Conservation (phyloP, 1,284 basidiomycete genomes). For the Moniliophthora roreri region DNA sequence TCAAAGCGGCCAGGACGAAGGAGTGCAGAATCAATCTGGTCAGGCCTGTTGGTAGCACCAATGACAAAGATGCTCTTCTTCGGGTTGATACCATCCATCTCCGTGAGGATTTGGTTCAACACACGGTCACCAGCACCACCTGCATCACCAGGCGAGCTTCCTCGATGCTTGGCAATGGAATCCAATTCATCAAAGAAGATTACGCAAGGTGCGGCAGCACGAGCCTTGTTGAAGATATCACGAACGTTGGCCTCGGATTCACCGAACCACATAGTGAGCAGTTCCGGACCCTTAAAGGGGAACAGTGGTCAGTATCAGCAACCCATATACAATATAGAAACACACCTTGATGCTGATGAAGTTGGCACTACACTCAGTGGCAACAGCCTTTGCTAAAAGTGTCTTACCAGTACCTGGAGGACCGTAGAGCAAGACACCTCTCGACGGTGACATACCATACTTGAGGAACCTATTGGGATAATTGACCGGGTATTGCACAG, state of each 20-base stretch:
- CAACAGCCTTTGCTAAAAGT: slow-evolving; percentile 94
- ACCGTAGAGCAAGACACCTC: slow-evolving; percentile 97
- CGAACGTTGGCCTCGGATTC: slow-evolving; percentile 99
- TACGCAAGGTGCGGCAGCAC: slow-evolving; percentile 97
- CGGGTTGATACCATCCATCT: slow-evolving; percentile 99
- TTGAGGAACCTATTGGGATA: slow-evolving; percentile 99
- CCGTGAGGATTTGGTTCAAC: slow-evolving; percentile 95
- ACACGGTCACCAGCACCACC: slow-evolving; percentile 98
- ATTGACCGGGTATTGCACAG: slow-evolving; percentile 99
- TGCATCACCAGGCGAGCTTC: slow-evolving; percentile 81
- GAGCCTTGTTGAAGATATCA: slow-evolving; percentile 99
- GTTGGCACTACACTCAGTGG: slow-evolving; percentile 99
- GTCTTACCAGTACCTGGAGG: slow-evolving; percentile 98
- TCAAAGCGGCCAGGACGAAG: slow-evolving; percentile 99
- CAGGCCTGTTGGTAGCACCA: slow-evolving; percentile 98
- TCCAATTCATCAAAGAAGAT: slow-evolving; percentile 99
- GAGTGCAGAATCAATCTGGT: slow-evolving; percentile 96
- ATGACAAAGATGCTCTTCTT: slow-evolving; percentile 99
- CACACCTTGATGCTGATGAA: slow-evolving; percentile 91
- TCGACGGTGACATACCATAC: slow-evolving; percentile 99
- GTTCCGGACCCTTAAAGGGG: slow-evolving; percentile 87
- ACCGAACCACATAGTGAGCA: slow-evolving; percentile 99
- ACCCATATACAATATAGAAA: slow-evolving; percentile 19
- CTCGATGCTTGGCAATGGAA: slow-evolving; percentile 97
- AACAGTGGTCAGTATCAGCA: background rate